phyloP scores from a whole-genome alignment of 1,284 basidiomycete species.

The Microbotryum scabiosae region DNA sequence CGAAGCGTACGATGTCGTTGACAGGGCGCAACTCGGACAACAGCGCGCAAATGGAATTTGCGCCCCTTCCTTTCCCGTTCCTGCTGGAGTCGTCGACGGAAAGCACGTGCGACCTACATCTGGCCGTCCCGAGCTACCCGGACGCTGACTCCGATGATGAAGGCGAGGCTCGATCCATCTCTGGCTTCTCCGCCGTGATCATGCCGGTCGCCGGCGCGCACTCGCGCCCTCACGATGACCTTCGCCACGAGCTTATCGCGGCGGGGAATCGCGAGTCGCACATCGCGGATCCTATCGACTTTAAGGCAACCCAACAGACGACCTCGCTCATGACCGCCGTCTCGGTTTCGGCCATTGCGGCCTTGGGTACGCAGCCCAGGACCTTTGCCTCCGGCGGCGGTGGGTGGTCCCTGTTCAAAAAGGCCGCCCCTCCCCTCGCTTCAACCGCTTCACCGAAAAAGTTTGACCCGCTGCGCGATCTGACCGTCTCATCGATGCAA shows the following conservation, averaged over 20 bases:
- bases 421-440: background rate
- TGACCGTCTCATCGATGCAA: conserved; percentile 10
- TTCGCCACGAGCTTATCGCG: background rate
- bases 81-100: no score
- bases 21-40: no score
- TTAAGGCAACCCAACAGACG: no score
- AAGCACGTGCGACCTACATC: no score
- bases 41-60: no score
- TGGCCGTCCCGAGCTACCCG: no score
- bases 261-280: no score
- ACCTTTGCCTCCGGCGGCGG: background rate
- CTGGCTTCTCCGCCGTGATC: background rate
- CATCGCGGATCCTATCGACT: no score
- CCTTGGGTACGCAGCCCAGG: background rate
- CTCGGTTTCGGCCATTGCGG: background rate
- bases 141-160: no score
- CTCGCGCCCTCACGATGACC: background rate
- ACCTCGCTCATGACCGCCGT: background rate
- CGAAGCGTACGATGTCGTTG: no score
- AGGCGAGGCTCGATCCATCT: background rate
- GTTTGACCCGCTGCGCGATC: conserved; percentile 15
- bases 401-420: background rate
- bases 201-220: background rate
- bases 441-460: background rate
- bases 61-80: no score